These are phyloP conservation scores for Metarhizium humberi DNA, from an alignment of 2,329 filamentous ascomycete genomes.

Conservation along the genomic window DNA sequence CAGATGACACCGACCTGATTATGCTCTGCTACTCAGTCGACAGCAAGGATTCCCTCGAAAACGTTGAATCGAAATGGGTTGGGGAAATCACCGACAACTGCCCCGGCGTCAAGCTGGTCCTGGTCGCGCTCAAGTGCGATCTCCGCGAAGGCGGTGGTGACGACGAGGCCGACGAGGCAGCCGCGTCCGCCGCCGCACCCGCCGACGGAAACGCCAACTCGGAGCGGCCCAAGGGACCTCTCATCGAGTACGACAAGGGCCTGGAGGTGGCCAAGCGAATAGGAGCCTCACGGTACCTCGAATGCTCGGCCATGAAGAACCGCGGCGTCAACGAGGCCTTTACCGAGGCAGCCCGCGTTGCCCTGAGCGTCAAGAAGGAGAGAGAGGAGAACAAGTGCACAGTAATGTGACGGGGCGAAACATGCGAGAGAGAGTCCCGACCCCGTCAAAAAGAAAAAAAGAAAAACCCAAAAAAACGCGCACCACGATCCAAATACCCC, in stretches of 20 bases:
- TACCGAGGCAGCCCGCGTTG: conserved; percentile 92
- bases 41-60: conserved; percentile 91
- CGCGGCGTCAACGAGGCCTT: conserved; percentile 97
- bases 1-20: conserved; percentile 86
- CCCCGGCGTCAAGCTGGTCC: conserved; percentile 84
- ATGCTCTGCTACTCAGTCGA: conserved; percentile 99
- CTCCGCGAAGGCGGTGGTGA: conserved; percentile 69
- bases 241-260: conserved; percentile 86
- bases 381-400: conserved; percentile 52
- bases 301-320: conserved; percentile 98
- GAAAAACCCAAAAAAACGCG: neutral
- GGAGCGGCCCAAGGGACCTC: conserved; percentile 51
- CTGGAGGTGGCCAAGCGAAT: conserved; percentile 86
- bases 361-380: conserved; percentile 62
- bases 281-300: conserved; percentile 86
- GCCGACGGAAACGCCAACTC: conserved; percentile 20
- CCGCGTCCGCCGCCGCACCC: conserved; percentile 16
- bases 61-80: conserved; percentile 98
- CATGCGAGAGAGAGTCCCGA: neutral
- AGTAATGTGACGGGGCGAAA: conserved; percentile 40
- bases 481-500: conserved; percentile 4
- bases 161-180: conserved; percentile 55
- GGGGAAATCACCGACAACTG: conserved; percentile 98
- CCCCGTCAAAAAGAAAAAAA: neutral
- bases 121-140: conserved; percentile 96